phyloP scores from a whole-genome alignment of 768 basidiomycete genomes.

The Clathrus columnatus region DNA sequence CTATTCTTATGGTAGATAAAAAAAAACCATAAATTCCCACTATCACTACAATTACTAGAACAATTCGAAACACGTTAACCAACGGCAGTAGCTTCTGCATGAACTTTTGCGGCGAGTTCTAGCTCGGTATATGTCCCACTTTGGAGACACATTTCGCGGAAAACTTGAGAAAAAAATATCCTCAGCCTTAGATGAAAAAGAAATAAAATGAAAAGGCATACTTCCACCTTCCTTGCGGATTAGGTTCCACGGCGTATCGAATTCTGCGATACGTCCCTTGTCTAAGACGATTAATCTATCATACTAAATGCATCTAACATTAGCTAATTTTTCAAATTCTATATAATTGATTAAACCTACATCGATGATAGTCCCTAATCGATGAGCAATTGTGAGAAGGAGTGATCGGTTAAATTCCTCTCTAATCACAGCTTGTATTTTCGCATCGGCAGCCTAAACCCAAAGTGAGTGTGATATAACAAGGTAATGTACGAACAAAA shows the following conservation, averaged over 20 bases:
- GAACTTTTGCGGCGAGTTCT: slow-evolving; percentile 46
- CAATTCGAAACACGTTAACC: too few species aligned
- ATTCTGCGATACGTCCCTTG: slow-evolving; percentile 44
- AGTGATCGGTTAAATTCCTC: slow-evolving; percentile 68
- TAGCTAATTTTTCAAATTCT: slow-evolving; percentile 21
- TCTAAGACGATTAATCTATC: slow-evolving; percentile 23
- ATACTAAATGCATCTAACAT: slow-evolving; percentile 16
- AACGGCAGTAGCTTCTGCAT: neutral
- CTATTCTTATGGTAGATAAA: too few species aligned
- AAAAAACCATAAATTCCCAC: too few species aligned
- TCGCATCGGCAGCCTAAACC: slow-evolving; percentile 70
- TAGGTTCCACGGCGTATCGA: slow-evolving; percentile 64
- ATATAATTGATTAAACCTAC: slow-evolving; percentile 6
- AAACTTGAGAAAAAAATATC: slow-evolving; percentile 27
- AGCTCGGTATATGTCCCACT: slow-evolving; percentile 57
- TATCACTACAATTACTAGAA: too few species aligned
- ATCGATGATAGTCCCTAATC: slow-evolving; percentile 70
- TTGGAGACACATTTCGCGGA: slow-evolving; percentile 61
- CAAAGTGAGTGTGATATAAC: slow-evolving; percentile 10
- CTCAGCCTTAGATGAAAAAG: slow-evolving; percentile 12
- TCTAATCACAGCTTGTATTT: slow-evolving; percentile 82
- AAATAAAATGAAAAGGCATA: slow-evolving; percentile 21
- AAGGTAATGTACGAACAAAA: neutral
- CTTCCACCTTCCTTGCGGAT: slow-evolving; percentile 51
- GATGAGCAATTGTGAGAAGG: slow-evolving; percentile 51